Evolutionary conservation across 176 grass and related monocot genomes (phyloP).

Genomic region (Musa acuminata): DNA sequence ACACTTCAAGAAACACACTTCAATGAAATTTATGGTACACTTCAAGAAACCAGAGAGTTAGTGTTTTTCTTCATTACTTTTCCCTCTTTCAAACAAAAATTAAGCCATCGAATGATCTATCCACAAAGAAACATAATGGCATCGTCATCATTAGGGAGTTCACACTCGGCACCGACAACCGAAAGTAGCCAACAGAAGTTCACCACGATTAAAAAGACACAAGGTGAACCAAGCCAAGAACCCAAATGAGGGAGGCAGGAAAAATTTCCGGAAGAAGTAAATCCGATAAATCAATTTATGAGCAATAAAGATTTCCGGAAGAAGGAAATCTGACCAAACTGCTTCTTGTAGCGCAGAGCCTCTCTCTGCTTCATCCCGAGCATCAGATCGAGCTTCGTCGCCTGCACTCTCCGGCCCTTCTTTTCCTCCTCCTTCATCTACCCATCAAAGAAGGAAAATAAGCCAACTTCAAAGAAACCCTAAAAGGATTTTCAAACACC

Average conservation of each 20-base stretch:
- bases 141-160: no score
- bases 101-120: no score
- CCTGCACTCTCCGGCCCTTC: slow-evolving; percentile 4
- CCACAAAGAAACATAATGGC: no score
- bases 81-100: no score
- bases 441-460: background rate
- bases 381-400: slow-evolving; percentile 12
- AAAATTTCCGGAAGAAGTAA: background rate
- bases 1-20: no score
- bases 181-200: background rate
- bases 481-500: background rate
- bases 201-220: background rate
- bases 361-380: slow-evolving; percentile 29
- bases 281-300: background rate
- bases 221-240: slow-evolving; percentile 8
- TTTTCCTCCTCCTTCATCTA: slow-evolving; percentile 20
- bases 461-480: background rate
- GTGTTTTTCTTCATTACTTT: no score
- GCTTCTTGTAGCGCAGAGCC: slow-evolving; percentile 26
- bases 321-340: slow-evolving; percentile 15
- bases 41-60: no score
- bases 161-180: background rate
- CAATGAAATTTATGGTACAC: no score
- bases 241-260: slow-evolving; percentile 2
- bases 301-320: background rate